Evolutionary conservation across 163 green algal genomes (phyloP).

Genomic region (Chlorella variabilis): DNA sequence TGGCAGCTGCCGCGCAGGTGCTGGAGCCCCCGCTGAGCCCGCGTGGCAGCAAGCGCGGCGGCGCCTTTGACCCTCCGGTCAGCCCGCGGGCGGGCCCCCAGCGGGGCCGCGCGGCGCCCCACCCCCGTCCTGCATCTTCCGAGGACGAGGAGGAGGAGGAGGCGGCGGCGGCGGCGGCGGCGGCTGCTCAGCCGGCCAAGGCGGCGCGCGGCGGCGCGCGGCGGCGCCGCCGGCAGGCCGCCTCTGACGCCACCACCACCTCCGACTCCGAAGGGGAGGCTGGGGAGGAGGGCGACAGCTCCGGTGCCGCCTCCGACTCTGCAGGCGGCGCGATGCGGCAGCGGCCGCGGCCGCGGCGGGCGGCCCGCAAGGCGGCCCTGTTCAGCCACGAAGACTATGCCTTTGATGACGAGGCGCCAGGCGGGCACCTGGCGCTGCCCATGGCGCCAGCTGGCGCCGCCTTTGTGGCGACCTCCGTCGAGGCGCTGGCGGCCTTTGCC

Average conservation of each 20-base stretch:
- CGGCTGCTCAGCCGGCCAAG: not conserved
- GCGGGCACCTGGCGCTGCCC: not conserved
- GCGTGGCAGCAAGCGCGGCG: slow-evolving; percentile 12
- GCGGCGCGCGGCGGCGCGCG: not conserved
- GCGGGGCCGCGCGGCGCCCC: not conserved
- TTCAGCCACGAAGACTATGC: slow-evolving; percentile 42
- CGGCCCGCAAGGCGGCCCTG: slow-evolving; percentile 28
- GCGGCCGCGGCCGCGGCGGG: slow-evolving; percentile 30
- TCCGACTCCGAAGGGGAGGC: slow-evolving; percentile 9
- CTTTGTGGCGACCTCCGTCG: slow-evolving; percentile 4
- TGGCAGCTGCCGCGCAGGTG: not conserved
- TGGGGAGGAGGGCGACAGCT: slow-evolving; percentile 19
- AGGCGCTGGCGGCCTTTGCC: slow-evolving; percentile 9
- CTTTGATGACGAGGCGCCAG: slow-evolving; percentile 23
- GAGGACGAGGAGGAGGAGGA: not conserved
- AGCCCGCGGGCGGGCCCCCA: not conserved
- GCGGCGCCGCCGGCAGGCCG: not conserved
- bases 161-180: not conserved
- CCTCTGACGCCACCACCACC: not conserved
- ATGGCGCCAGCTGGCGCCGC: not conserved
- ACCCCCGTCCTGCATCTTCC: too few species aligned
- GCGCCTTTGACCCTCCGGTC: not conserved
- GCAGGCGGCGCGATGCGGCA: not conserved
- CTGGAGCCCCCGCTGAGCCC: slow-evolving; percentile 2
- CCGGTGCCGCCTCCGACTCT: slow-evolving; percentile 5